Conservation (phyloP, 306 rosid species). For the Cicer arietinum region DNA sequence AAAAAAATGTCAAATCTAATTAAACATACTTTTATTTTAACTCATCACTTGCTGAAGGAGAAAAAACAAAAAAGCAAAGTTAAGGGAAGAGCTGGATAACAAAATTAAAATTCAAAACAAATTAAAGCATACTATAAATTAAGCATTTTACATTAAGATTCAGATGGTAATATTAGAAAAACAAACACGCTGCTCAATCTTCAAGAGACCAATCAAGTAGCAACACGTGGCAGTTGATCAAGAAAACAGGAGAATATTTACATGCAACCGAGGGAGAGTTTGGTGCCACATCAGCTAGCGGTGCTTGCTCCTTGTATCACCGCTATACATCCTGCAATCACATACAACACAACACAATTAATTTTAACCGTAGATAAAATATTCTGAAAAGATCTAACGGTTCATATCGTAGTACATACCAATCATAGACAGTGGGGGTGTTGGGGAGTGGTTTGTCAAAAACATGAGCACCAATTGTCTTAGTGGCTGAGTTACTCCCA, state of each 20-base stretch:
- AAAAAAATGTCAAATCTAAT: background rate
- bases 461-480: conserved; percentile 58
- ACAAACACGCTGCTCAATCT: background rate
- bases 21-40: background rate
- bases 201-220: background rate
- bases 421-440: conserved; percentile 92
- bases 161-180: background rate
- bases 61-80: background rate
- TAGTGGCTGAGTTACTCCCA: conserved; percentile 86
- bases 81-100: conserved; percentile 20
- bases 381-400: conserved; percentile 9
- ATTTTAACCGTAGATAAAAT: background rate
- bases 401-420: conserved; percentile 49
- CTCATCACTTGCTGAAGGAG: background rate
- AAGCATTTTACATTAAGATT: conserved; percentile 23
- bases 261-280: conserved; percentile 14
- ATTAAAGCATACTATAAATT: conserved; percentile 7
- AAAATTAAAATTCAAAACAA: background rate
- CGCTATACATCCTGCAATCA: conserved; percentile 83
- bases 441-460: conserved; percentile 90
- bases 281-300: conserved; percentile 53
- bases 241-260: conserved; percentile 35
- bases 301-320: conserved; percentile 77
- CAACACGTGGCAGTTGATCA: conserved; percentile 14
- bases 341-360: conserved; percentile 20